Evolutionary conservation across 2,329 filamentous ascomycete species (phyloP).

Genomic region (Xylaria polymorpha): DNA sequence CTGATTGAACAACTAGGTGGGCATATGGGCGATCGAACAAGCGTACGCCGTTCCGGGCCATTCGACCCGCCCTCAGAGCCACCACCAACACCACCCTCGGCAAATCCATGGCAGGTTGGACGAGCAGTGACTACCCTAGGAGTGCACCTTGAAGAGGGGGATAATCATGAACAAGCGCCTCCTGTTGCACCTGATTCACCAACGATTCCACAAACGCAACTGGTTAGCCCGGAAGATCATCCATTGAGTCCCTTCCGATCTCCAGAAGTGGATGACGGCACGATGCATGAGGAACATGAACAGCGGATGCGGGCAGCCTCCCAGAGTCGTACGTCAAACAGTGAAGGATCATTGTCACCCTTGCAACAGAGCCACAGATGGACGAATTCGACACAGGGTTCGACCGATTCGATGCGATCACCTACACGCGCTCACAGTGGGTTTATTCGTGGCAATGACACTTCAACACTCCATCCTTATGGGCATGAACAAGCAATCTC

Average conservation of each 20-base stretch:
- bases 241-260: slow-evolving; percentile 32
- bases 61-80: slow-evolving; percentile 45
- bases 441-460: slow-evolving; percentile 39
- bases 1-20: slow-evolving; percentile 46
- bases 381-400: slow-evolving; percentile 50
- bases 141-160: slow-evolving; percentile 40
- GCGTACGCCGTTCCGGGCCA: slow-evolving; percentile 43
- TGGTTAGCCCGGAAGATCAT: slow-evolving; percentile 41
- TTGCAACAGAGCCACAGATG: slow-evolving; percentile 46
- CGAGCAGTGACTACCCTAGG: slow-evolving; percentile 40
- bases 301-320: slow-evolving; percentile 44
- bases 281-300: slow-evolving; percentile 41
- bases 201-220: slow-evolving; percentile 47
- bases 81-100: slow-evolving; percentile 53
- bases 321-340: slow-evolving; percentile 42
- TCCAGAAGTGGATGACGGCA: slow-evolving; percentile 34
- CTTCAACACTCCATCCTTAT: slow-evolving; percentile 32
- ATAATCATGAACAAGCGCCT: slow-evolving; percentile 42
- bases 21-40: slow-evolving; percentile 41
- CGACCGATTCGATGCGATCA: slow-evolving; percentile 36
- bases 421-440: slow-evolving; percentile 40
- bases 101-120: slow-evolving; percentile 58
- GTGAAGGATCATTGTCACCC: slow-evolving; percentile 47
- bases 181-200: slow-evolving; percentile 47
- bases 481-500: slow-evolving; percentile 33